Evolutionary conservation across 805 yeast genomes (phyloP).

Genomic region (Candida awuae): DNA sequence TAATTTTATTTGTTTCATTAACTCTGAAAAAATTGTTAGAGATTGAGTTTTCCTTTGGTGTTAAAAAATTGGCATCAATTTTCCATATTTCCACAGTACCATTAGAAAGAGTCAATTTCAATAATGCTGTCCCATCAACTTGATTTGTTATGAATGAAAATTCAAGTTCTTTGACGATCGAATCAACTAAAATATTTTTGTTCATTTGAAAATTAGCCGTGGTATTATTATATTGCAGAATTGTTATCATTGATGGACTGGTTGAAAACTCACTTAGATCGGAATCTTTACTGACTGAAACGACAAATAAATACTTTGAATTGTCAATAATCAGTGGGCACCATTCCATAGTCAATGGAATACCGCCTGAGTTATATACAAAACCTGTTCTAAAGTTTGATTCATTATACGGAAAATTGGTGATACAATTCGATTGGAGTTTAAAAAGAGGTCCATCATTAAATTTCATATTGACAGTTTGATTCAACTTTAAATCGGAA

Average conservation of each 20-base stretch:
- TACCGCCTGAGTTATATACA: conserved; percentile 26
- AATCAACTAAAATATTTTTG: conserved; percentile 18
- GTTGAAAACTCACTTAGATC: conserved; percentile 16
- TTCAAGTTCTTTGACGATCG: conserved; percentile 22
- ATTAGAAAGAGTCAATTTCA: conserved; percentile 24
- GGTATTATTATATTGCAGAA: conserved; percentile 16
- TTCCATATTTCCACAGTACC: conserved; percentile 22
- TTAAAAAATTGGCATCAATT: conserved; percentile 14
- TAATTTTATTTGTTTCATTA: conserved; percentile 4
- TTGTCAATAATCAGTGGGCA: conserved; percentile 14
- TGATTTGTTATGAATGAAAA: conserved; percentile 17
- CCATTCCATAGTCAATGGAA: conserved; percentile 24
- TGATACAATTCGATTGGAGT: conserved; percentile 4
- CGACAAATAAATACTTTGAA: conserved; percentile 23
- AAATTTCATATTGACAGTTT: conserved; percentile 14
- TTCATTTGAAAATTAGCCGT: conserved; percentile 5
- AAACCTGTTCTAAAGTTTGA: conserved; percentile 18
- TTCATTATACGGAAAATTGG: conserved; percentile 17
- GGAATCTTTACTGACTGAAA: conserved; percentile 14
- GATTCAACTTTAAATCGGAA: conserved; percentile 9
- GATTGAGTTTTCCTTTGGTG: background rate
- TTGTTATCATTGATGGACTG: conserved; percentile 16
- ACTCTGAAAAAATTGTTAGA: conserved; percentile 4
- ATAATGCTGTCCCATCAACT: conserved; percentile 11
- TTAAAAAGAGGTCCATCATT: conserved; percentile 9